These are phyloP conservation scores for Lentinula novae-zelandiae DNA, from an alignment of 1,284 basidiomycete species.

Conservation along the genomic window DNA sequence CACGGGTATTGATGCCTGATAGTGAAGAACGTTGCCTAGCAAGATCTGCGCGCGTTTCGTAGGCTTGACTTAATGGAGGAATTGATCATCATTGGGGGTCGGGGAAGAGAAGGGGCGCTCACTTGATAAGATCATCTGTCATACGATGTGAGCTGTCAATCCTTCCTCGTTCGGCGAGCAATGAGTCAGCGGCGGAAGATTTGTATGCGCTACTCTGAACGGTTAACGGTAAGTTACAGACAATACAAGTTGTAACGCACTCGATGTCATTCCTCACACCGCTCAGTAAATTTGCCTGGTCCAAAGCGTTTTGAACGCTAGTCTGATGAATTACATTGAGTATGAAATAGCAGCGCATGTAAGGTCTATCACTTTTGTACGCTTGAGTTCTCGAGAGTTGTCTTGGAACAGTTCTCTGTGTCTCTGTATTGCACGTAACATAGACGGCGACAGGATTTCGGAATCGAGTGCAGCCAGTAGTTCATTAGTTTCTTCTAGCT, in stretches of 20 bases:
- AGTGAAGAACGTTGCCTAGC: constrained; percentile 78
- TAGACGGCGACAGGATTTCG: constrained; percentile 78
- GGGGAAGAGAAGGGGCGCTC: constrained; percentile 24
- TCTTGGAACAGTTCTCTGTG: constrained; percentile 91
- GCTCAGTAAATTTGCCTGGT: constrained; percentile 83
- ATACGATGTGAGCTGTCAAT: constrained; percentile 94
- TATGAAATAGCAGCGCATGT: neutral
- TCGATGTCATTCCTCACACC: constrained; percentile 96
- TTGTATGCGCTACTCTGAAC: constrained; percentile 72
- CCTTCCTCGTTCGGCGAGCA: constrained; percentile 82
- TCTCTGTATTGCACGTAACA: constrained; percentile 85
- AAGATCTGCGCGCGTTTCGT: constrained; percentile 96
- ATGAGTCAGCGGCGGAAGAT: constrained; percentile 80
- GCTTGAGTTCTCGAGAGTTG: constrained; percentile 76
- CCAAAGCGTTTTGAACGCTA: constrained; percentile 81
- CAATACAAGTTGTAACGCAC: constrained; percentile 41
- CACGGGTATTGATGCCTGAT: constrained; percentile 75
- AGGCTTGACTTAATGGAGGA: constrained; percentile 75
- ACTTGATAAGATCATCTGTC: constrained; percentile 93
- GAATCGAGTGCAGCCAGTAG: constrained; percentile 67
- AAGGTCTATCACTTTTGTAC: constrained; percentile 66
- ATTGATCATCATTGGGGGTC: neutral
- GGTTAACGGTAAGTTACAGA: constrained; percentile 1
- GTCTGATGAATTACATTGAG: constrained; percentile 36
- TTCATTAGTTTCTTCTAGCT: constrained; percentile 85